Evolutionary conservation across 441 rosid species (phyloP).

Genomic region (Gossypium trilobum): DNA sequence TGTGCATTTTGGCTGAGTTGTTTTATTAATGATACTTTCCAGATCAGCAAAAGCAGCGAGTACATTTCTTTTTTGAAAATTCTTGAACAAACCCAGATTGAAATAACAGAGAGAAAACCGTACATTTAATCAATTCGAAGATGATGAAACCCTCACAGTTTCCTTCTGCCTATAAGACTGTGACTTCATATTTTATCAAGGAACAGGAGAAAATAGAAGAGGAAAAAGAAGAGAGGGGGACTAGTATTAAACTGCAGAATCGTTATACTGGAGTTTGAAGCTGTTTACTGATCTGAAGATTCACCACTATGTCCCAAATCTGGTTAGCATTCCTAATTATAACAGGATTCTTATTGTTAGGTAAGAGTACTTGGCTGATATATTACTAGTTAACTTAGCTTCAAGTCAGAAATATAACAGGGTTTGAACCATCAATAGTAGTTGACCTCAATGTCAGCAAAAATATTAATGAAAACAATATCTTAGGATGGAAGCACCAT

Average conservation of each 20-base stretch:
- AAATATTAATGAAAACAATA: neutral
- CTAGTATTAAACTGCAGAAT: neutral
- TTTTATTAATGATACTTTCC: neutral
- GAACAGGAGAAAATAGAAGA: neutral
- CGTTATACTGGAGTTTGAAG: neutral
- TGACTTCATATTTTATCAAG: neutral
- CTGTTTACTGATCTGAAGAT: neutral
- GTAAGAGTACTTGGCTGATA: neutral
- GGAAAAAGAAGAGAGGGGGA: neutral
- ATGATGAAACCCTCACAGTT: neutral
- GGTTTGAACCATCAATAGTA: neutral
- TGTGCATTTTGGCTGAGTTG: neutral
- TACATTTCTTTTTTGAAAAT: neutral
- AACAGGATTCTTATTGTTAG: neutral
- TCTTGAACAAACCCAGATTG: neutral
- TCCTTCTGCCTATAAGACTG: neutral
- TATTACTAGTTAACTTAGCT: neutral
- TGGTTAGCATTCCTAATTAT: neutral
- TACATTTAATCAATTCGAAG: neutral
- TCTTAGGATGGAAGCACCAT: neutral
- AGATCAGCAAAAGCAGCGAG: slow-evolving; percentile 2
- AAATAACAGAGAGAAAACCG: neutral
- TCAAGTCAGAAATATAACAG: neutral
- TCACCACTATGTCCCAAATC: neutral
- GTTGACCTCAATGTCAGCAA: neutral